Evolutionary conservation across 1,284 basidiomycete genomes (phyloP).

Genomic region (Cutaneotrichosporon sp.): DNA sequence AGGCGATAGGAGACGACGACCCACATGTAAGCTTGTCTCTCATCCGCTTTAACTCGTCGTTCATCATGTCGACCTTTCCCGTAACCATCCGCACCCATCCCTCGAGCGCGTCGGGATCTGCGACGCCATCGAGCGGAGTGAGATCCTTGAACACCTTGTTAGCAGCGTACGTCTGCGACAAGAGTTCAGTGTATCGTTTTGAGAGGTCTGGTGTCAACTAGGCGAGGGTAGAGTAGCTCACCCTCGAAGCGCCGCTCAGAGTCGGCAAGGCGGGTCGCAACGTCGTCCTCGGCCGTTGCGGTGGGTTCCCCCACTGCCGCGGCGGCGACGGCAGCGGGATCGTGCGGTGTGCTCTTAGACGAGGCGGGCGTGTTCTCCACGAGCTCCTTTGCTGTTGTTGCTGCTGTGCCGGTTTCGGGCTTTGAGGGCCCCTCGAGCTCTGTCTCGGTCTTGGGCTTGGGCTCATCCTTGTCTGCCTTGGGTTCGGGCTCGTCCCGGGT

Average conservation of each 20-base stretch:
- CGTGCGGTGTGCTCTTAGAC: neutral
- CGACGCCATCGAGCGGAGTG: conserved; percentile 65
- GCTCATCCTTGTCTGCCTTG: neutral
- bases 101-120: conserved; percentile 66
- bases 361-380: neutral
- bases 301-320: neutral
- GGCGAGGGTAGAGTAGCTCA: conserved; percentile 15
- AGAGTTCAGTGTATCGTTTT: conserved; percentile 35
- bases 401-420: conserved; percentile 2
- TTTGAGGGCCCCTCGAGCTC: conserved; percentile 4
- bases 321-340: neutral
- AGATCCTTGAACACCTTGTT: conserved; percentile 69
- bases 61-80: conserved; percentile 66
- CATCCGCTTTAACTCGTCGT: conserved; percentile 66
- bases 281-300: conserved; percentile 13
- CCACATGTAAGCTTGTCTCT: conserved; percentile 61
- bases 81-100: conserved; percentile 69
- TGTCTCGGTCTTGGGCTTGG: neutral
- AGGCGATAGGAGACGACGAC: neutral
- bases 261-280: conserved; percentile 26
- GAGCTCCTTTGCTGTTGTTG: neutral
- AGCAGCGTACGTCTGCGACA: conserved; percentile 56
- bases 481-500: neutral
- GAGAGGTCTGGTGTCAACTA: conserved; percentile 35
- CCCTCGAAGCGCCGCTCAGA: conserved; percentile 39